Evolutionary conservation across 345 rosid genomes (phyloP), one percentile per base, ranked within the genome.

Genomic region (Eutrema heterophyllum): DNA sequence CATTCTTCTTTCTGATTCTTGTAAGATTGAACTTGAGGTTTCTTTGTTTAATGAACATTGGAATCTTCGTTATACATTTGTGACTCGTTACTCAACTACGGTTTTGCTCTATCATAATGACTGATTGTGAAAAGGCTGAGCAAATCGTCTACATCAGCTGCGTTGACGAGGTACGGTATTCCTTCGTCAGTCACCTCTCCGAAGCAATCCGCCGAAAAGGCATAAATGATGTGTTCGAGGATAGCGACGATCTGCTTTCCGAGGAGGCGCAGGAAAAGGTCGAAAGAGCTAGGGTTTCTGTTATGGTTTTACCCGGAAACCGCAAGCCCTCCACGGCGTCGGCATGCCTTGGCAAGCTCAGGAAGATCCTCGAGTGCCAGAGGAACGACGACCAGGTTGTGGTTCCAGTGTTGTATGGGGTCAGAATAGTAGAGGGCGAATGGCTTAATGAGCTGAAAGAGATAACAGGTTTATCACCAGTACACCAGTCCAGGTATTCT

Each of bases 71-170:
- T 21, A 21, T 21, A 1, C 21, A 21, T 21, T 21, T 21, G 21
- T 21, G 21, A 21, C 1, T 21, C 21, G 21, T 21, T 21, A 21
- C 21, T 21, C 21, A 21, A 21, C 21, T 21, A 21, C 21, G 21
- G 21, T 21, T 21, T 21, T 21, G 21, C 21, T 21, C 21, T 21
- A 21, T 21, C 21, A 21, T n/a, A n/a, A 66, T 67, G 59, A 50
- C 26, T 4, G 14, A 26, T 2, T 5, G 9, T 50, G 70, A 50
- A 66, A 66, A 24, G 60, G 9, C 6, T 24, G 60, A 38, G 71
- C n/a, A 51, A 24, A 5, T 53, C 12, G 51, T 67, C 27, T 67
- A 7, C 39, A 53, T 67, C 29, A 53, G 72, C 62, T 67, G 71
- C 15, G 21, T 38, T 26, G 61, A 40, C 0, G 61, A 67, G 29